These are phyloP conservation scores for Catharanthus roseus DNA, from an alignment of 257 asterid species.

Conservation along the genomic window DNA sequence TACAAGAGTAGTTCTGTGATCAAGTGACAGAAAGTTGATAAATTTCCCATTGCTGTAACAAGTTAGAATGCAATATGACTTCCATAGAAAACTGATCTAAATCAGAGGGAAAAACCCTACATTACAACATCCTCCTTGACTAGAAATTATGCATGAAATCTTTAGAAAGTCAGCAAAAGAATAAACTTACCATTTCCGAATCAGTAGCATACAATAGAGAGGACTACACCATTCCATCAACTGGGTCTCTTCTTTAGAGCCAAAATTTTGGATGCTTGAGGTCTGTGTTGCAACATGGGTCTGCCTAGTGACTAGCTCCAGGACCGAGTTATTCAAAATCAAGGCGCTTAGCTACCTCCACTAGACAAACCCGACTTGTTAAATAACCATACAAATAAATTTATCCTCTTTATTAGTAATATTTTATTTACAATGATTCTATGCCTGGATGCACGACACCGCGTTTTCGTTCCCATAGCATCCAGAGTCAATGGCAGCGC, in stretches of 20 bases:
- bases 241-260: too few species aligned
- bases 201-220: not conserved
- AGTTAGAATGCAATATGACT: not conserved
- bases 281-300: not conserved
- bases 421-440: conserved; percentile 6
- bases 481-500: too few species aligned
- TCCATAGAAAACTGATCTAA: not conserved
- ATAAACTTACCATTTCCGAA: not conserved
- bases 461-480: not conserved
- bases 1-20: not conserved
- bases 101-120: not conserved
- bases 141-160: not conserved
- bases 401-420: not conserved
- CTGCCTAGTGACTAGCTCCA: not conserved
- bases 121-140: not conserved
- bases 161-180: not conserved
- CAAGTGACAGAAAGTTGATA: not conserved
- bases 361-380: not conserved
- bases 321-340: not conserved
- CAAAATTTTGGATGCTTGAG: too few species aligned
- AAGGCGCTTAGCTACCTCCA: conserved; percentile 2
- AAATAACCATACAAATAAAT: not conserved
- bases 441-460: not conserved
- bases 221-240: not conserved
- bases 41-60: not conserved